These are phyloP conservation scores for Yamadazyma trypodendri DNA, from an alignment of 1,139 yeast genomes.

Conservation along the genomic window DNA sequence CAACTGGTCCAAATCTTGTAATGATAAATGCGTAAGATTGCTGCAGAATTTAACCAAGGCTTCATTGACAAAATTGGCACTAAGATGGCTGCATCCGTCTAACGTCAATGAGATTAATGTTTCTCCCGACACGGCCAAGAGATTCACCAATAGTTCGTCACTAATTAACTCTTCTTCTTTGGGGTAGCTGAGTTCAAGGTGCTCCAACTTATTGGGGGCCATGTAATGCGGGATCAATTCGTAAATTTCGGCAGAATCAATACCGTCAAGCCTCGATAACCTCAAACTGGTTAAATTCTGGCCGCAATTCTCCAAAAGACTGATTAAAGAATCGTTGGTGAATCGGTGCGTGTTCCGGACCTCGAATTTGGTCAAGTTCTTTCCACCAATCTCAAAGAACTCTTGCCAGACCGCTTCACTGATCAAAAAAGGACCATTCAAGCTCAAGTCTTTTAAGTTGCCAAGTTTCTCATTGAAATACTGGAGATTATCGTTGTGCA, in stretches of 20 bases:
- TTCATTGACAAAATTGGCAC: slow-evolving; percentile 60
- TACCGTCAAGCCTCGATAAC: slow-evolving; percentile 70
- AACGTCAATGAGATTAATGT: slow-evolving; percentile 56
- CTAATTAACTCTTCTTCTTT: slow-evolving; percentile 62
- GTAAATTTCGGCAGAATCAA: slow-evolving; percentile 57
- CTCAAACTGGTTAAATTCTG: slow-evolving; percentile 44
- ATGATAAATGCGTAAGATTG: slow-evolving; percentile 51
- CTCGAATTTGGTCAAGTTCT: slow-evolving; percentile 44
- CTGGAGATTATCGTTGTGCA: slow-evolving; percentile 71
- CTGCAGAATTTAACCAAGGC: slow-evolving; percentile 63
- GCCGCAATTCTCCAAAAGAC: slow-evolving; percentile 65
- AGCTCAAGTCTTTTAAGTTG: slow-evolving; percentile 48
- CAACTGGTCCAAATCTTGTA: slow-evolving; percentile 55
- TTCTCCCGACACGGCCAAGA: slow-evolving; percentile 64
- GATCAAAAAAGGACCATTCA: slow-evolving; percentile 88
- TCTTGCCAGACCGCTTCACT: slow-evolving; percentile 73
- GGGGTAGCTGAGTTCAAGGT: slow-evolving; percentile 71
- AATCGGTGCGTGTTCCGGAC: slow-evolving; percentile 83
- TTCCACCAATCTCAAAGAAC: slow-evolving; percentile 53
- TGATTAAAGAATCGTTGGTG: slow-evolving; percentile 60
- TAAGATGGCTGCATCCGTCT: slow-evolving; percentile 71
- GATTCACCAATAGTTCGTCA: slow-evolving; percentile 66
- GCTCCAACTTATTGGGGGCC: slow-evolving; percentile 41
- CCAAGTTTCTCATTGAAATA: slow-evolving; percentile 61
- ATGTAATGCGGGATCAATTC: slow-evolving; percentile 66